Base-by-base conservation (phyloP, 1,284 basidiomycete species). In the Pisolithus thermaeus region DNA sequence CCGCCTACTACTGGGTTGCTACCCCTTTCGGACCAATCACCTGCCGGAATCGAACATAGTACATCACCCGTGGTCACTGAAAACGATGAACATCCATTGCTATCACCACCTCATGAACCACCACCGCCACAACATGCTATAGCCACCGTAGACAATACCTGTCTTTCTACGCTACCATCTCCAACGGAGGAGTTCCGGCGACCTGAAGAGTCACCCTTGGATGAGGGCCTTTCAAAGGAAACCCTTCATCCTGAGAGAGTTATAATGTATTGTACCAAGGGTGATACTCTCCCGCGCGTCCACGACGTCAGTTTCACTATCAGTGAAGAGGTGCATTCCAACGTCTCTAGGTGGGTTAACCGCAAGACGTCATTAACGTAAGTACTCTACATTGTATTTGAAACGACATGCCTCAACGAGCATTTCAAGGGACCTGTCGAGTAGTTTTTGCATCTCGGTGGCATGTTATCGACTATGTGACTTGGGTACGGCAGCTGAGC, bases 371-470 rank as follows among this genome's bases (percentile, higher is more conserved):
- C 47, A 7, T 56, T 55, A 8, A 52, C 20, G 67, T 69, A 46
- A 46, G 67, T 68, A 36, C 9, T 44, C 32, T 28, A 18, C 41
- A 41, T 36, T n/a, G 5, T 27, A n/a, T 8, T 27, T 11, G 48
- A 22, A 23, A 40, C 22, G 22, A 30, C 2, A 9, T 53, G 46
- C 54, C 25, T 7, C 49, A 27, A 27, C 5, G 49, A 7, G 22
- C 14, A 4, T 12, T 38, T 4, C n/a, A 22, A 65, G 67, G 16
- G 49, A 66, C 41, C 51, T 62, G 14, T 11, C 51, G 16, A 50
- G 44, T 3, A 60, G 59, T 8, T 56, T 62, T 16, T 68, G 67
- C 36, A 52, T 66, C 27, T 67, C 66, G 7, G 40, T 69, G 9
- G 64, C 47, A 2, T 66, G 66, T 18, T 66, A 66, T 51, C 54